phyloP scores from a whole-genome alignment of 805 yeast species.

The Metschnikowia cerradonensis region DNA sequence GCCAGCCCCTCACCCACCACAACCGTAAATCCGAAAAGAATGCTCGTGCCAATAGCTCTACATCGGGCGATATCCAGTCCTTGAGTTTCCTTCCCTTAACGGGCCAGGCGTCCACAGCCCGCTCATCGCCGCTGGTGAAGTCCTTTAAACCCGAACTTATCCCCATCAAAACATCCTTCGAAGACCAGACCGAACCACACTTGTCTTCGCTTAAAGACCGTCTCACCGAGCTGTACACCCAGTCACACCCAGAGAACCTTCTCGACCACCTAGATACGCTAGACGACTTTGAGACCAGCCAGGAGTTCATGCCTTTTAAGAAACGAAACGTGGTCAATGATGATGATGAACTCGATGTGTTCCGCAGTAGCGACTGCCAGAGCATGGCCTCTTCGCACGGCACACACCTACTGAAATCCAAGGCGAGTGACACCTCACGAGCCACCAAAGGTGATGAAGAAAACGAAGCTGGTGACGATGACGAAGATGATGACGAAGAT shows the following conservation, averaged over 20 bases:
- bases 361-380: conserved; percentile 1
- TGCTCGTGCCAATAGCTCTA: conserved; percentile 9
- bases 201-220: conserved; percentile 16
- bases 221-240: conserved; percentile 15
- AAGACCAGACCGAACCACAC: conserved; percentile 15
- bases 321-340: conserved; percentile 1
- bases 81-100: conserved; percentile 14
- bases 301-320: conserved; percentile 6
- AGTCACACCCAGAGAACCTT: conserved; percentile 3
- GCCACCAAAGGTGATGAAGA: not conserved
- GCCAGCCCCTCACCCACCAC: conserved; percentile 14
- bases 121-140: conserved; percentile 30
- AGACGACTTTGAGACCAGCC: conserved; percentile 7
- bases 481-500: conserved; percentile 21
- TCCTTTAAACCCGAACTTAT: conserved; percentile 35
- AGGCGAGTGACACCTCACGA: not conserved
- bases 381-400: not conserved
- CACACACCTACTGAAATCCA: not conserved
- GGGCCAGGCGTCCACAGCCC: conserved; percentile 19
- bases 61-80: conserved; percentile 11
- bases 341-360: not conserved
- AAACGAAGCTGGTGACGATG: conserved; percentile 12
- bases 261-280: conserved; percentile 12
- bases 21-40: conserved; percentile 8
- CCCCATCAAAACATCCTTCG: conserved; percentile 36